Percentiles rank a stretch among this genome's conserved stretches.
Evolutionary conservation across 2,329 filamentous ascomycete genomes (phyloP).

Genomic region (Chaetomium strumarium): DNA sequence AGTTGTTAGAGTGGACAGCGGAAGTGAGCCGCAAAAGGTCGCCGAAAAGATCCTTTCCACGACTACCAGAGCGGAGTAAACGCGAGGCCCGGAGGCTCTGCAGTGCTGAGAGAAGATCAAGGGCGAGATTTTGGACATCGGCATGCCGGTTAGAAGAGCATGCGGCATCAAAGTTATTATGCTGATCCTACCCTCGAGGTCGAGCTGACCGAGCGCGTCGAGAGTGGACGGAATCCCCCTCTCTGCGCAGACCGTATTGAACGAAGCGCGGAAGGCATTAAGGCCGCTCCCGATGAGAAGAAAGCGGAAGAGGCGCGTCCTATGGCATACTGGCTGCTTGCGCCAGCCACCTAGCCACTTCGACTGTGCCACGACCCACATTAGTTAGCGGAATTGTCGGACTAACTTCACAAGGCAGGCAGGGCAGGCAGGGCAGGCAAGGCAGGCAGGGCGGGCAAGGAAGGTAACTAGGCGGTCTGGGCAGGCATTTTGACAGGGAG

Average conservation of each 20-base stretch:
- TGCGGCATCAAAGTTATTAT: background rate
- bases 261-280: too few relatives aligned
- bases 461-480: too few relatives aligned
- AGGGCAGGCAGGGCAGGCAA: too few relatives aligned
- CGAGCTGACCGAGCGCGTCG: background rate
- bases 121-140: background rate
- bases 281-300: too few relatives aligned
- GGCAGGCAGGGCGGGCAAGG: too few relatives aligned
- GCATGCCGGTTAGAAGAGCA: background rate
- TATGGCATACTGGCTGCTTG: too few relatives aligned
- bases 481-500: too few relatives aligned
- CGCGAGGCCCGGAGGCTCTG: background rate
- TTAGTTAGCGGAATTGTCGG: too few relatives aligned
- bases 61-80: background rate
- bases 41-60: background rate
- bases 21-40: conserved; percentile 3
- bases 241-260: background rate
- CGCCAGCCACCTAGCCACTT: too few relatives aligned
- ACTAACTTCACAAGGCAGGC: too few relatives aligned
- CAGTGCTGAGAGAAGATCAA: background rate
- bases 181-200: background rate
- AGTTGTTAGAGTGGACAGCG: conserved; percentile 1
- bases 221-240: background rate
- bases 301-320: too few relatives aligned
- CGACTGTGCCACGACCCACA: too few relatives aligned